phyloP scores from a whole-genome alignment of 345 rosid genomes.

The Salix viminalis region DNA sequence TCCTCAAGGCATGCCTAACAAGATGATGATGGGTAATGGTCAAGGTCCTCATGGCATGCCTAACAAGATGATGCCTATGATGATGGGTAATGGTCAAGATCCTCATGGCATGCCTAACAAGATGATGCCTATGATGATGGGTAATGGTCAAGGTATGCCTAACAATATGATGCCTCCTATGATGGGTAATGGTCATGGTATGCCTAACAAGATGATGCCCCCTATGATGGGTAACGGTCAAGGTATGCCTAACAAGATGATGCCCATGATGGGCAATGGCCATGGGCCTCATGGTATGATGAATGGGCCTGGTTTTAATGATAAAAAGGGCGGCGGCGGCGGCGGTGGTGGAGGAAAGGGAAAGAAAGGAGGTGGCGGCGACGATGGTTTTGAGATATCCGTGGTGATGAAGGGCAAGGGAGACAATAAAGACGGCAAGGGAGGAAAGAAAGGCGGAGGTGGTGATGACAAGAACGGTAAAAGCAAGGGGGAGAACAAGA shows the following conservation, averaged over 20 bases:
- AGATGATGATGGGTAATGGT: neutral
- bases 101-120: neutral
- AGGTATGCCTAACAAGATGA: neutral
- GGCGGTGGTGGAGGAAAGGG: constrained; percentile 15
- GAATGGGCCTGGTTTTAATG: constrained; percentile 7
- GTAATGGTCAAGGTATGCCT: constrained; percentile 29
- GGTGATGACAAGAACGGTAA: constrained; percentile 5
- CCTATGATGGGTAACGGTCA: neutral
- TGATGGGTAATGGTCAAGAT: constrained; percentile 26
- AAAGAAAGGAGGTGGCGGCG: constrained; percentile 20
- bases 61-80: neutral
- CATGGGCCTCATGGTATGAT: constrained; percentile 21
- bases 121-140: constrained; percentile 11
- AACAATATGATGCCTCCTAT: constrained; percentile 12
- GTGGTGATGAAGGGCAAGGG: constrained; percentile 46
- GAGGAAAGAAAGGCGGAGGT: constrained; percentile 31
- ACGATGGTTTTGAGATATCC: constrained; percentile 44
- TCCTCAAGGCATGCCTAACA: neutral
- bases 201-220: constrained; percentile 7
- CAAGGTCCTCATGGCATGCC: neutral
- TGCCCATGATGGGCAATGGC: constrained; percentile 19
- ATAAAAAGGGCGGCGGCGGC: constrained; percentile 15
- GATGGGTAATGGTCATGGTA: constrained; percentile 34
- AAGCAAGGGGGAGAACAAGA: constrained; percentile 11
- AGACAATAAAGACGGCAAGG: constrained; percentile 22